Percentiles rank a stretch among this genome's conserved stretches.
Evolutionary conservation across 2,329 filamentous ascomycete species (phyloP).

Genomic region (Fusarium brachygibbosum): DNA sequence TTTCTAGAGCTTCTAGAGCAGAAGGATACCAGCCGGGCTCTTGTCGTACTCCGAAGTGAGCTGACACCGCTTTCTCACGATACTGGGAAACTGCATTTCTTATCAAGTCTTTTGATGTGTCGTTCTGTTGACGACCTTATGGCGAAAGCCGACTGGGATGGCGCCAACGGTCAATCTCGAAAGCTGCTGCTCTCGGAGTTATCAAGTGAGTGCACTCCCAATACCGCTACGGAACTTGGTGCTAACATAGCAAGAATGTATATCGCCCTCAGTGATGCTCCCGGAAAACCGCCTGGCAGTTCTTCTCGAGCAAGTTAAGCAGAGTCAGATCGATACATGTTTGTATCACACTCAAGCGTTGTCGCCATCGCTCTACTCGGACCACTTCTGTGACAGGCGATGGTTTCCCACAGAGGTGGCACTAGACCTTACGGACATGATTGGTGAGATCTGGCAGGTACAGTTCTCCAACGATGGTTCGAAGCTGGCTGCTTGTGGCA

Average conservation of each 20-base stretch:
- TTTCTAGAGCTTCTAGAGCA: constrained; percentile 90
- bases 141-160: constrained; percentile 85
- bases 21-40: constrained; percentile 77
- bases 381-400: constrained; percentile 84
- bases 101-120: constrained; percentile 94
- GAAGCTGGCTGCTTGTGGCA: constrained; percentile 85
- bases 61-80: constrained; percentile 88
- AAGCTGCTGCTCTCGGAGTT: constrained; percentile 81
- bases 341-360: constrained; percentile 86
- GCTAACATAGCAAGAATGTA: constrained; percentile 74
- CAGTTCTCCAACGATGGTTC: constrained; percentile 90
- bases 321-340: constrained; percentile 84
- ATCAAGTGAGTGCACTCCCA: constrained; percentile 72
- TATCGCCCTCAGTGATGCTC: constrained; percentile 97
- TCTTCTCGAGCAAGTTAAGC: constrained; percentile 86
- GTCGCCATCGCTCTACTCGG: constrained; percentile 87
- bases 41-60: constrained; percentile 88
- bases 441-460: constrained; percentile 91
- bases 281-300: constrained; percentile 89
- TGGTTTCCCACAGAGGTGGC: constrained; percentile 82
- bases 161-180: constrained; percentile 80
- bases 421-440: constrained; percentile 78
- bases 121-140: constrained; percentile 81
- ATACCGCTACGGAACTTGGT: background rate
- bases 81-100: constrained; percentile 79